Evolutionary conservation across 148 eudicot genomes (phyloP).

Genomic region (Arctostaphylos glauca): DNA sequence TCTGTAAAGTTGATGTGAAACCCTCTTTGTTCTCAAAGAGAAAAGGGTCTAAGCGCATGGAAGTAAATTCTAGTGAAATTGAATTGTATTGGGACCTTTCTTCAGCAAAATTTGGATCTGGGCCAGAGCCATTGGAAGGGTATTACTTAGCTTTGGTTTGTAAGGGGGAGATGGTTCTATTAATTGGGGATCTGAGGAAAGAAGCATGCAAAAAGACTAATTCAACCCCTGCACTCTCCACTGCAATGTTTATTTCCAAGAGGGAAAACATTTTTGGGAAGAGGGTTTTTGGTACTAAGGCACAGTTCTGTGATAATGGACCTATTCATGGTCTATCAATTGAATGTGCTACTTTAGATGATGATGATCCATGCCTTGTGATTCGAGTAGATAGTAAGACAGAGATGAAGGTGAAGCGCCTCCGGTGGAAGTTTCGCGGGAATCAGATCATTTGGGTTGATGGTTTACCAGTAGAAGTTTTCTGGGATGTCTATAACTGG

Average conservation of each 20-base stretch:
- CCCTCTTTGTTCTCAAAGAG: constrained; percentile 67
- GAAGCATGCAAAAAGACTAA: constrained; percentile 55
- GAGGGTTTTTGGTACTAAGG: constrained; percentile 45
- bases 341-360: constrained; percentile 49
- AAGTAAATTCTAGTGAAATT: constrained; percentile 47
- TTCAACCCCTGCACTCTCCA: constrained; percentile 31
- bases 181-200: constrained; percentile 58
- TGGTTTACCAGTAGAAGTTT: constrained; percentile 57
- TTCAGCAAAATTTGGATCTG: constrained; percentile 56
- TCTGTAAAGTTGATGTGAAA: constrained; percentile 58
- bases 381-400: constrained; percentile 47
- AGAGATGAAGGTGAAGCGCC: constrained; percentile 54
- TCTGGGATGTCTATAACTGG: constrained; percentile 73
- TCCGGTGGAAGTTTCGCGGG: constrained; percentile 59
- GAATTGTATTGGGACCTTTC: constrained; percentile 63
- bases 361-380: constrained; percentile 47
- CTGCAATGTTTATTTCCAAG: constrained; percentile 42
- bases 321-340: constrained; percentile 45
- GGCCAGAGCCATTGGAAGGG: constrained; percentile 55
- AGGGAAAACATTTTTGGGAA: constrained; percentile 57
- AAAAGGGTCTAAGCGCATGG: constrained; percentile 53
- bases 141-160: constrained; percentile 53
- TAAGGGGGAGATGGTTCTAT: constrained; percentile 48
- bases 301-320: constrained; percentile 45
- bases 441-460: constrained; percentile 55